phyloP scores from a whole-genome alignment of 768 basidiomycete species.

The Macrolepiota dolichaula region DNA sequence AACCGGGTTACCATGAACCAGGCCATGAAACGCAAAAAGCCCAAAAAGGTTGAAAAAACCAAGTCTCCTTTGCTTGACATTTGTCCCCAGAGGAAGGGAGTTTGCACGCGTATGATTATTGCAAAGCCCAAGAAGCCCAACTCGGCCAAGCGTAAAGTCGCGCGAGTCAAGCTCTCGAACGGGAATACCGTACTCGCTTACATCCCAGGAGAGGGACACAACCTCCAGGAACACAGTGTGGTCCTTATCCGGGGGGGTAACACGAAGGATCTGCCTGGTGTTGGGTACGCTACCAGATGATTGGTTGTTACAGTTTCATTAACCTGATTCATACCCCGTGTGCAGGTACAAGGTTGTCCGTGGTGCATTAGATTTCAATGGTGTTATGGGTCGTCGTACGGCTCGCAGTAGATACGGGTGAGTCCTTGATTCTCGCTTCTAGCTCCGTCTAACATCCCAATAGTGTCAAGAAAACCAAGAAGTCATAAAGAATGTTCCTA shows the following conservation, averaged over 20 bases:
- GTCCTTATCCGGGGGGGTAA: slow-evolving; percentile 93
- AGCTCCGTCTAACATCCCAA: background rate
- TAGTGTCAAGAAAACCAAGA: slow-evolving; percentile 86
- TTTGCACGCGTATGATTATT: slow-evolving; percentile 78
- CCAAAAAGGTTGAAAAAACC: slow-evolving; percentile 43
- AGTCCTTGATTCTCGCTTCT: slow-evolving; percentile 19
- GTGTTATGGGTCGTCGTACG: slow-evolving; percentile 78
- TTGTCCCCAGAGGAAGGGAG: slow-evolving; percentile 88
- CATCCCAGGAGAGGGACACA: slow-evolving; percentile 96
- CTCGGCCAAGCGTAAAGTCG: slow-evolving; percentile 96
- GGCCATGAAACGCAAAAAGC: slow-evolving; percentile 74
- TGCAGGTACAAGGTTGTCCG: slow-evolving; percentile 91
- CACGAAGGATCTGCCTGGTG: slow-evolving; percentile 97
- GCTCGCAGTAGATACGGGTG: slow-evolving; percentile 94
- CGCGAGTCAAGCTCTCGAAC: slow-evolving; percentile 85
- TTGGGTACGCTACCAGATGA: slow-evolving; percentile 54
- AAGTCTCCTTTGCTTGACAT: slow-evolving; percentile 78
- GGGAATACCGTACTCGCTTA: slow-evolving; percentile 91
- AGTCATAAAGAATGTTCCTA: slow-evolving; percentile 33
- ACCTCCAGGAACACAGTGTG: slow-evolving; percentile 96
- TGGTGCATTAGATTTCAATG: slow-evolving; percentile 88
- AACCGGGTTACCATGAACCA: slow-evolving; percentile 78
- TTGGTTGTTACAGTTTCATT: background rate
- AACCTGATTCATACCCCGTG: background rate
- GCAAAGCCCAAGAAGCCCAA: slow-evolving; percentile 97